Evolutionary conservation across 2,329 filamentous ascomycete species (phyloP).

Genomic region (Fusarium mangiferae): DNA sequence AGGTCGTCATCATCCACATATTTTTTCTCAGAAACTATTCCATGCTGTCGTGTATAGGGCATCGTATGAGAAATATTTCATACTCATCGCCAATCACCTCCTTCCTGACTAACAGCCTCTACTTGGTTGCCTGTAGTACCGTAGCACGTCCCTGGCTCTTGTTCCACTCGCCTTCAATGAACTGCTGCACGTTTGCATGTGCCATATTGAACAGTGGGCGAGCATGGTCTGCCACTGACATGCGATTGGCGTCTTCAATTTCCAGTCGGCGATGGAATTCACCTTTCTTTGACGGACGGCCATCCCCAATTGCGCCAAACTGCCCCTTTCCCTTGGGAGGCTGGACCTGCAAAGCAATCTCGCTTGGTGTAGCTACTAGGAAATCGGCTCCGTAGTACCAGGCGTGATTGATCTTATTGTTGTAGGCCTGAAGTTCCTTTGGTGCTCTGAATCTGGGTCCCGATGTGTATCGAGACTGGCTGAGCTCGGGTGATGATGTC

Average conservation of each 20-base stretch:
- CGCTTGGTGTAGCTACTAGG: constrained; percentile 48
- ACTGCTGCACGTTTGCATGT: constrained; percentile 47
- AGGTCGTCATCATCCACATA: constrained; percentile 7
- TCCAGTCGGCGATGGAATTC: constrained; percentile 45
- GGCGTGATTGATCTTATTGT: constrained; percentile 45
- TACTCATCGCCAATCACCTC: constrained; percentile 14
- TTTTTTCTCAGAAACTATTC: constrained; percentile 23
- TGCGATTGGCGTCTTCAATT: constrained; percentile 53
- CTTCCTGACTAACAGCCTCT: constrained; percentile 32
- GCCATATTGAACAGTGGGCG: constrained; percentile 56
- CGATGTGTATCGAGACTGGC: constrained; percentile 18
- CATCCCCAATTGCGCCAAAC: constrained; percentile 53
- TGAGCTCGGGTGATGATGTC: not conserved
- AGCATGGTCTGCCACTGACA: constrained; percentile 52
- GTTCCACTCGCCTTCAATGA: constrained; percentile 32
- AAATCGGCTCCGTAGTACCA: constrained; percentile 55
- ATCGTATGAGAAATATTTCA: constrained; percentile 14
- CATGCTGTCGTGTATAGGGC: constrained; percentile 11
- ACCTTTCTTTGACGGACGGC: constrained; percentile 44
- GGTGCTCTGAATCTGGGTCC: constrained; percentile 35
- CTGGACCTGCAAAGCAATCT: constrained; percentile 44
- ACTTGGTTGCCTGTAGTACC: constrained; percentile 14
- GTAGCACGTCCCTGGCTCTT: not conserved
- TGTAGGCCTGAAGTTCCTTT: constrained; percentile 40
- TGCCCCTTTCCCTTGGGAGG: constrained; percentile 43